Conservation (phyloP, 164 flowering plant genomes). For the Kalanchoe fedtschenkoi region DNA sequence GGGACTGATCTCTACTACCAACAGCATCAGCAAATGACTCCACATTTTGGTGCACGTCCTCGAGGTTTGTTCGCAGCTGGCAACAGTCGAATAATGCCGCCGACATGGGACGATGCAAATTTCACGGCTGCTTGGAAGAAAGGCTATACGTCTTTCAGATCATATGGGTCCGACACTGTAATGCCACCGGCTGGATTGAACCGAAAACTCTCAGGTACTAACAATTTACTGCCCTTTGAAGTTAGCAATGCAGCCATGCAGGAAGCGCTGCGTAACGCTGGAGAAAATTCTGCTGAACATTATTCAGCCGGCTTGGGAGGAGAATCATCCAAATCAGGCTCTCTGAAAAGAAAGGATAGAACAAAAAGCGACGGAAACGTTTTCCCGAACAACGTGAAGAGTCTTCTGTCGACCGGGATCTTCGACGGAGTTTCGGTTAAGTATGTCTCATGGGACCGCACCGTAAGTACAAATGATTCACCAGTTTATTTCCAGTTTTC, state of each 20-base stretch:
- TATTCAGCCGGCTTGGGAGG: no score
- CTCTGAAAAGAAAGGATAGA: not conserved
- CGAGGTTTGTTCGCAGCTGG: no score
- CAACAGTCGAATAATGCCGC: no score
- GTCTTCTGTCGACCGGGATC: slow-evolving; percentile 47
- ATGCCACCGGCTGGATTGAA: no score
- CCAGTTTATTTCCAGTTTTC: not conserved
- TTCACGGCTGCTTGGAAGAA: no score
- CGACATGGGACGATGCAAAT: no score
- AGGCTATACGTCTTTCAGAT: no score
- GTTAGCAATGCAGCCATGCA: not conserved
- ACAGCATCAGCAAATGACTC: not conserved
- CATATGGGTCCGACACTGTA: no score
- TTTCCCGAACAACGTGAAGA: slow-evolving; percentile 49
- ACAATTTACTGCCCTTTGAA: not conserved
- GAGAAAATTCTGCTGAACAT: not conserved
- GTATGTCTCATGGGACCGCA: slow-evolving; percentile 53
- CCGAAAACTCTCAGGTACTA: no score
- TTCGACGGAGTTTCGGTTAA: slow-evolving; percentile 55
- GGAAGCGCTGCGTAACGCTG: not conserved
- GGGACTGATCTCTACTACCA: no score
- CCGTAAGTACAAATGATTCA: slow-evolving; percentile 20
- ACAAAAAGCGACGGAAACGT: slow-evolving; percentile 12
- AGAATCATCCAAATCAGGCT: not conserved
- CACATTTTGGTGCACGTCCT: no score